Percentiles rank a stretch among this genome's conserved stretches.
Evolutionary conservation across 2,329 filamentous ascomycete genomes (phyloP).

Genomic region (Trichoderma sp.): DNA sequence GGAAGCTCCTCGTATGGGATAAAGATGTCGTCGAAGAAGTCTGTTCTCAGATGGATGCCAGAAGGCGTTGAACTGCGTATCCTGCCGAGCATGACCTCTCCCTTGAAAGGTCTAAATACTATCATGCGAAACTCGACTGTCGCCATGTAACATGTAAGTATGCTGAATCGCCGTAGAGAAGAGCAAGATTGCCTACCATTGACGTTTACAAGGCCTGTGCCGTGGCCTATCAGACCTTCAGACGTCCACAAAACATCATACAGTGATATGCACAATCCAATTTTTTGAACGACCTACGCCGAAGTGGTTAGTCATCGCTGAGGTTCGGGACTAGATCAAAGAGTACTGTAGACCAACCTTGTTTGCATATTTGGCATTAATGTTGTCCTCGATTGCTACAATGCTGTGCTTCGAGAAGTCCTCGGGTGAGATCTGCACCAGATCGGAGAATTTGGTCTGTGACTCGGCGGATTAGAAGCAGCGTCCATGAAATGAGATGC

Average conservation of each 20-base stretch:
- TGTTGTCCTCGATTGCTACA: slow-evolving; percentile 89
- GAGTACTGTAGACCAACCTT: slow-evolving; percentile 53
- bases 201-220: slow-evolving; percentile 87
- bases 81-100: slow-evolving; percentile 82
- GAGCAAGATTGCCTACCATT: slow-evolving; percentile 60
- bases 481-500: too few species aligned
- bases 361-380: slow-evolving; percentile 96
- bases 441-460: slow-evolving; percentile 88
- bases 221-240: slow-evolving; percentile 91
- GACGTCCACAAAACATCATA: slow-evolving; percentile 88
- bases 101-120: slow-evolving; percentile 94
- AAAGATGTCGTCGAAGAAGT: slow-evolving; percentile 93
- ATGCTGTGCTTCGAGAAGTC: slow-evolving; percentile 83
- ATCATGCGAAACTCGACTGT: slow-evolving; percentile 88
- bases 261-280: slow-evolving; percentile 89
- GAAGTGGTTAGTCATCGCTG: not conserved
- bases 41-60: slow-evolving; percentile 76
- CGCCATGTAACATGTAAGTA: not conserved
- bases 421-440: slow-evolving; percentile 87
- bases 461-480: slow-evolving; percentile 16
- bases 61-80: slow-evolving; percentile 72
- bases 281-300: slow-evolving; percentile 76
- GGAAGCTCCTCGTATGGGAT: slow-evolving; percentile 73
- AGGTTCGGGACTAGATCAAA: not conserved
- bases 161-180: too few species aligned